Evolutionary conservation across 2,329 filamentous ascomycete genomes (phyloP).

Genomic region (Fusarium sp.): DNA sequence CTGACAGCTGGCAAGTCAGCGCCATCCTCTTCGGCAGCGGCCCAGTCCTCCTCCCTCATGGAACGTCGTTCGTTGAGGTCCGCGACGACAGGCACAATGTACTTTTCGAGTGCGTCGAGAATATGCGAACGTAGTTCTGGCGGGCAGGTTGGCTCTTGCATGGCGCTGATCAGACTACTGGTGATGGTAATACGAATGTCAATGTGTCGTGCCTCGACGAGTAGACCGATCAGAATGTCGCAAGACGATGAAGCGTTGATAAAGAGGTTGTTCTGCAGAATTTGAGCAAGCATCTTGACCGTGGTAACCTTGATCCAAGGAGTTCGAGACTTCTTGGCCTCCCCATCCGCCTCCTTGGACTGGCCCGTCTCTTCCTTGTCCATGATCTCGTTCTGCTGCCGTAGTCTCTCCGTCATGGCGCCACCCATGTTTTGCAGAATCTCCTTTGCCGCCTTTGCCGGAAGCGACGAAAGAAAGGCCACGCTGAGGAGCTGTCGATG

Average conservation of each 20-base stretch:
- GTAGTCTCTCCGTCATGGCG: conserved; percentile 46
- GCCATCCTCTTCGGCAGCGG: neutral
- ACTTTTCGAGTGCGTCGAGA: conserved; percentile 41
- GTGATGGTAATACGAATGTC: conserved; percentile 49
- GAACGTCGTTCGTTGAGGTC: conserved; percentile 47
- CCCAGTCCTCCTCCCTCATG: conserved; percentile 47
- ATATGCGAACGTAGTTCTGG: conserved; percentile 33
- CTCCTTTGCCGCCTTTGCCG: conserved; percentile 36
- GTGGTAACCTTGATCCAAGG: conserved; percentile 51
- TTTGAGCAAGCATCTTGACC: conserved; percentile 53
- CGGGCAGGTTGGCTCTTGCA: conserved; percentile 27
- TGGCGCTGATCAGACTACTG: conserved; percentile 43
- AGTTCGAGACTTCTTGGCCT: neutral
- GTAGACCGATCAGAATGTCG: conserved; percentile 45
- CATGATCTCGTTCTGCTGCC: conserved; percentile 34
- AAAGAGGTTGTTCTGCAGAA: conserved; percentile 46
- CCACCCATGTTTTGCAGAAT: conserved; percentile 46
- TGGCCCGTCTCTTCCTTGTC: neutral
- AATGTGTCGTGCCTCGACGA: conserved; percentile 47
- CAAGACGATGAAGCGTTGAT: conserved; percentile 42
- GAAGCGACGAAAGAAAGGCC: conserved; percentile 44
- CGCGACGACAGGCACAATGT: conserved; percentile 45
- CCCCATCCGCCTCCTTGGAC: neutral
- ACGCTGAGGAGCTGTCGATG: conserved; percentile 47
- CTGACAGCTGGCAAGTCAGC: conserved; percentile 19